Conservation (phyloP, 2,329 filamentous ascomycete species). For the Curvularia sp. region DNA sequence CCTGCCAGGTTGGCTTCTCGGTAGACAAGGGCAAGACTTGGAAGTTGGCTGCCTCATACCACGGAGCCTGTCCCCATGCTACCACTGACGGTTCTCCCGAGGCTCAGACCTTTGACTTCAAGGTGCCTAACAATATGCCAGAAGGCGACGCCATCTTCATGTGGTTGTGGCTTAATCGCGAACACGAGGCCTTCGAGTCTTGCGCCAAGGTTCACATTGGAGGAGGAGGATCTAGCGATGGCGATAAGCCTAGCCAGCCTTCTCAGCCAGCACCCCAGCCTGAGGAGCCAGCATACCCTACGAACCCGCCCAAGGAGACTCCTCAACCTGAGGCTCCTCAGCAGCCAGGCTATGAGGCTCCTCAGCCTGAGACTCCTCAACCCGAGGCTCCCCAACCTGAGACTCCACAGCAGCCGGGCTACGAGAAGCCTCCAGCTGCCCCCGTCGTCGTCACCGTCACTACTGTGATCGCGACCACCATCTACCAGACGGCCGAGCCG, state of each 20-base stretch:
- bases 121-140: constrained; percentile 53
- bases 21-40: constrained; percentile 54
- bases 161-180: constrained; percentile 59
- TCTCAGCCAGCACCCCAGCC: constrained; percentile 9
- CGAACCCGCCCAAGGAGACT: constrained; percentile 20
- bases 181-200: constrained; percentile 51
- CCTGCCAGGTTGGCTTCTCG: constrained; percentile 57
- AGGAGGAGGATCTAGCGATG: constrained; percentile 24
- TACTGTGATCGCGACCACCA: constrained; percentile 13
- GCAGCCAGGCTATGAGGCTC: constrained; percentile 2
- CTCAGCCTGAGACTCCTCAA: constrained; percentile 8
- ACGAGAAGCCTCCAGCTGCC: constrained; percentile 7
- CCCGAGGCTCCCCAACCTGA: background rate
- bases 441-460: constrained; percentile 18
- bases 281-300: constrained; percentile 15
- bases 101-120: constrained; percentile 56
- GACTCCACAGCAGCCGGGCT: constrained; percentile 8
- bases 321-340: constrained; percentile 8
- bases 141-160: constrained; percentile 54
- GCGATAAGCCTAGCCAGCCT: constrained; percentile 15
- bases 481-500: constrained; percentile 13
- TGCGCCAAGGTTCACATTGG: constrained; percentile 56
- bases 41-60: constrained; percentile 54
- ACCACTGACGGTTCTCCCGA: constrained; percentile 47
- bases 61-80: constrained; percentile 57